phyloP scores from a whole-genome alignment of 2,329 filamentous ascomycete species.

The Ceratocystis destructans region DNA sequence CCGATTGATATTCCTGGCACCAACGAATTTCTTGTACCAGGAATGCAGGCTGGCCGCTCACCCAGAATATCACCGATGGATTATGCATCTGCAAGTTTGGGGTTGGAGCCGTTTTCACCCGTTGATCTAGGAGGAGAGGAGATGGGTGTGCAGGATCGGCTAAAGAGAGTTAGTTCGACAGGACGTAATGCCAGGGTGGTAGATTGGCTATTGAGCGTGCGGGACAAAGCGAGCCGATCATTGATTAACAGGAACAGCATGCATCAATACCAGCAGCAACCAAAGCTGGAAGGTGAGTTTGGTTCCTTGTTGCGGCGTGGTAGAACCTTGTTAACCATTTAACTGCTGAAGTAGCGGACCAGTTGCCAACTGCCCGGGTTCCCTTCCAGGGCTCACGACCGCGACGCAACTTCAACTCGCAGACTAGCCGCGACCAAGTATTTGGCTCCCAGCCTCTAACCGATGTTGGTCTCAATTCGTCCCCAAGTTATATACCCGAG shows the following conservation, averaged over 20 bases:
- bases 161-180: background rate
- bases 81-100: background rate
- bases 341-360: background rate
- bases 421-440: slow-evolving; percentile 8
- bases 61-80: background rate
- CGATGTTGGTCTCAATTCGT: slow-evolving; percentile 3
- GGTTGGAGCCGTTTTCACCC: background rate
- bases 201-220: slow-evolving; percentile 10
- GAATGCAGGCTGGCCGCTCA: background rate
- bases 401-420: background rate
- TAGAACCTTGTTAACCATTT: background rate
- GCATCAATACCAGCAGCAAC: background rate
- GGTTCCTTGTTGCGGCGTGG: background rate
- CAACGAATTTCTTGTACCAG: background rate
- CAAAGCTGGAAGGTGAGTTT: background rate
- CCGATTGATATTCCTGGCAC: slow-evolving; percentile 3
- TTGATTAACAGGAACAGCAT: background rate
- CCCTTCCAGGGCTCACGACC: background rate
- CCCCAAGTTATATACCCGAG: background rate
- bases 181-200: slow-evolving; percentile 8
- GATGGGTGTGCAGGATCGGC: background rate
- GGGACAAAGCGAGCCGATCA: slow-evolving; percentile 4
- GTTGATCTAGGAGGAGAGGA: background rate
- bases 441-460: slow-evolving; percentile 11
- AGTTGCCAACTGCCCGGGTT: background rate